These are phyloP conservation scores for Annulohypoxylon moriforme DNA, from an alignment of 495 filamentous ascomycete species.

Conservation along the genomic window DNA sequence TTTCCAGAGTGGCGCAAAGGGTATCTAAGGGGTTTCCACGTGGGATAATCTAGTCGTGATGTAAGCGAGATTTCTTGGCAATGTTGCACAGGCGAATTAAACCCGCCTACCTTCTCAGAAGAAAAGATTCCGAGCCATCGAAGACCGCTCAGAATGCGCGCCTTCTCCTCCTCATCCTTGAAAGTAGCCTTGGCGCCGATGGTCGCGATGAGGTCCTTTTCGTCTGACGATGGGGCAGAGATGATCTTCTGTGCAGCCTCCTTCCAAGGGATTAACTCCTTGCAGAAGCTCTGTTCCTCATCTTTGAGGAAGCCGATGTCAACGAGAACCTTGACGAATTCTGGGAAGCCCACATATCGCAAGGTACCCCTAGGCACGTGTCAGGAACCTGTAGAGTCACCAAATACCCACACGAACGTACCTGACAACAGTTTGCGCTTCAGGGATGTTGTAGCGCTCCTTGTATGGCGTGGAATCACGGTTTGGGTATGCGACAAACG, in stretches of 20 bases:
- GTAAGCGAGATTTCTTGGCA: too few relatives aligned
- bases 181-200: conserved; percentile 82
- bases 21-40: conserved; percentile 87
- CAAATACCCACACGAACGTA: too few relatives aligned
- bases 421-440: conserved; percentile 78
- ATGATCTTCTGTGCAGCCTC: conserved; percentile 81
- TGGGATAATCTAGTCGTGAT: conserved; percentile 75
- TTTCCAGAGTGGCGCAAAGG: conserved; percentile 87
- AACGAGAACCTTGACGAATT: conserved; percentile 86
- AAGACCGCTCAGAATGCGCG: conserved; percentile 80
- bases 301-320: conserved; percentile 88
- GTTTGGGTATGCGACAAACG: conserved; percentile 95
- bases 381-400: too few relatives aligned
- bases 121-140: conserved; percentile 92
- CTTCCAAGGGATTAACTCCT: conserved; percentile 77
- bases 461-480: conserved; percentile 87
- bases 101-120: conserved; percentile 65
- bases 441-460: conserved; percentile 91
- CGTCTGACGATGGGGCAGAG: conserved; percentile 68
- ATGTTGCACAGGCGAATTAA: too few relatives aligned
- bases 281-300: conserved; percentile 68
- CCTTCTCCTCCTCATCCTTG: conserved; percentile 74
- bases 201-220: conserved; percentile 74
- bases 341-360: conserved; percentile 86
- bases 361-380: conserved; percentile 72